Conservation (phyloP, 768 basidiomycete genomes). For the Agrocybe chaxingu region DNA sequence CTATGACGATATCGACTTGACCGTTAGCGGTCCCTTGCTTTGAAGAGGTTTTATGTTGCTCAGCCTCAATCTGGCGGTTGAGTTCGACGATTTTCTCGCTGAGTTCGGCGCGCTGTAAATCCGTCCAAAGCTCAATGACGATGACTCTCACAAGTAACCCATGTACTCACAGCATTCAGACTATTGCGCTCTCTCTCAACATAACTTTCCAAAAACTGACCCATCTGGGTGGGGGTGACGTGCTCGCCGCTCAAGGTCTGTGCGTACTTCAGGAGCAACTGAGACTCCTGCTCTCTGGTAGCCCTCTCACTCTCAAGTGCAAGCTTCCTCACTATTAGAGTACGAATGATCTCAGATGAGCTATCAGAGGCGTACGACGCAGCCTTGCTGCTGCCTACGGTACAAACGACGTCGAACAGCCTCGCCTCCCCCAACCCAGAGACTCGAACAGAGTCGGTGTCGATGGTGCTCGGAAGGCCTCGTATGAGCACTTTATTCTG, state of each 20-base stretch:
- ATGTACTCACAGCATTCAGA: conserved; percentile 24
- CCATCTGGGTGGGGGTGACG: conserved; percentile 33
- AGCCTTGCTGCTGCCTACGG: conserved; percentile 21
- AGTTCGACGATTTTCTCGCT: conserved; percentile 39
- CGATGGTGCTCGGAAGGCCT: conserved; percentile 47
- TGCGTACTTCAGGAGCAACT: conserved; percentile 41
- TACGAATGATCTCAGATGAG: conserved; percentile 31
- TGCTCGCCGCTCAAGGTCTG: conserved; percentile 41
- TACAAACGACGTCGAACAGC: conserved; percentile 56
- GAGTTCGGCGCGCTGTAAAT: conserved; percentile 26
- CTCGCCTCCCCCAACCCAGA: conserved; percentile 46
- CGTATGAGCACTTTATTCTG: conserved; percentile 49
- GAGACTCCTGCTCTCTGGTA: conserved; percentile 37
- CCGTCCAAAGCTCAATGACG: neutral
- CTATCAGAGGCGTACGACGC: conserved; percentile 15
- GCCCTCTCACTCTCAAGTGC: conserved; percentile 34
- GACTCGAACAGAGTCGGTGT: conserved; percentile 50
- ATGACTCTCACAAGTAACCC: neutral
- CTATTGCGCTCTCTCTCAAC: conserved; percentile 34
- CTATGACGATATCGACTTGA: conserved; percentile 41
- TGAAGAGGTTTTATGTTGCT: conserved; percentile 25
- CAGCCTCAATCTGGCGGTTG: conserved; percentile 34
- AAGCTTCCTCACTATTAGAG: conserved; percentile 31
- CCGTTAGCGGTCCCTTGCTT: conserved; percentile 33
- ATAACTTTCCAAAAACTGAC: conserved; percentile 38